Base-by-base conservation (phyloP, 2,329 filamentous ascomycete genomes). In the Cercospora zeina region DNA sequence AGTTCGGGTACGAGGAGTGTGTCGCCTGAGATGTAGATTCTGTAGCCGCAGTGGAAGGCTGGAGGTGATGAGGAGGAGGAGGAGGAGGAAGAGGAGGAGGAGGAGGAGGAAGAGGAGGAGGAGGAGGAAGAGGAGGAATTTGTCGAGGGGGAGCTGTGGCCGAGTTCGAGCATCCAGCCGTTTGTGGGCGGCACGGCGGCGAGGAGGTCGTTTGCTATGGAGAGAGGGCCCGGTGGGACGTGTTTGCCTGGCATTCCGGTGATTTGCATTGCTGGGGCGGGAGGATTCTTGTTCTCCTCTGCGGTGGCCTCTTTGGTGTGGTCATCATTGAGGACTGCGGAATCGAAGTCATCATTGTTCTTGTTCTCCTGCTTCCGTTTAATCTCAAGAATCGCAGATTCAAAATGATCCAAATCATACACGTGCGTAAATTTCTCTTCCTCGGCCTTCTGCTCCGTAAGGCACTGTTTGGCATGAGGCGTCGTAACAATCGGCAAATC, bases 161-260 rank as follows among this genome's bases (percentile, higher is more conserved):
- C 85, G 9, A 89, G 74, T 71, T 89, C 85, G 3, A 89, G 64
- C 75, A 89, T 83, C 85, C 86, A 89, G 33, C 86, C 86, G 69
- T 88, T 88, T 1, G 83, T 87, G 1, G 85, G 87, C 4, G 86
- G 87, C 3, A 88, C 79, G 1, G 81, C 81, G 21, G 74, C 68
- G n/a, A 82, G 75, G 8, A 80, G 51, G 30, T 82, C 77, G 68
- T 84, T 84, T 14, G 75, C 78, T 13, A 77, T 72, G 16, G 77
- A 67, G 1, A 82, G 69, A 0, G 75, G 77, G 1, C 77, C 69
- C 19, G 75, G 73, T 0, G 82, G 80, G 4, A 89, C 81, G 70
- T 89, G 86, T 69, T 88, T 87, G 1, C 85, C 87, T 0, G 86
- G 87, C 82, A 85, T 86, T 2, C 78, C 86, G 0, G 83, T 87